Evolutionary conservation across 345 rosid genomes (phyloP).

Genomic region (Gossypium longicalyx): DNA sequence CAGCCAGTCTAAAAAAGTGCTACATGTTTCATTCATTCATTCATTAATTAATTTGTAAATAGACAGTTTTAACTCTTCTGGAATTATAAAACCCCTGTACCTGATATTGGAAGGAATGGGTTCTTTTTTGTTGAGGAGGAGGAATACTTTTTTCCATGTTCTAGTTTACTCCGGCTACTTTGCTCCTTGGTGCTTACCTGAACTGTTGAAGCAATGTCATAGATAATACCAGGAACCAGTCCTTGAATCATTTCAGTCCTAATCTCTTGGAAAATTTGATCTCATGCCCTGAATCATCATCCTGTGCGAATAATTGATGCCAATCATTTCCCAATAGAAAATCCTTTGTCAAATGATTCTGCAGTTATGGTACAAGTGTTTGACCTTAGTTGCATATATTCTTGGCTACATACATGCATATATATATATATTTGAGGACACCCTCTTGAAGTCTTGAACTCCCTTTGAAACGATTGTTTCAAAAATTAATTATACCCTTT

Average conservation of each 20-base stretch:
- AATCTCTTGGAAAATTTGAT: constrained; percentile 4
- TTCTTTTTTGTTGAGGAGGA: not conserved
- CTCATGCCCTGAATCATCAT: constrained; percentile 15
- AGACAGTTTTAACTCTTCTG: no score
- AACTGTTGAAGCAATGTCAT: constrained; percentile 33
- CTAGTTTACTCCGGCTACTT: not conserved
- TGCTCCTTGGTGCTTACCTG: constrained; percentile 19
- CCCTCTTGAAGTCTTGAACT: constrained; percentile 15
- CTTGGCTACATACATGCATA: not conserved
- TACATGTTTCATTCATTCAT: no score
- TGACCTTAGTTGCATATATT: not conserved
- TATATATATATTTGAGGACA: no score
- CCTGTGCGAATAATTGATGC: not conserved
- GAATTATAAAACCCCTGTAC: no score
- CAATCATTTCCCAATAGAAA: not conserved
- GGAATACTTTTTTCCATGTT: not conserved
- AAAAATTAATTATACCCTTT: constrained; percentile 23
- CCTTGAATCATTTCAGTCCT: constrained; percentile 22
- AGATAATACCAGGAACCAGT: constrained; percentile 15
- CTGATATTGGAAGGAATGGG: not conserved
- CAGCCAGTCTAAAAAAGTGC: no score
- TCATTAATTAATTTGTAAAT: no score
- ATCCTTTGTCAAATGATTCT: not conserved
- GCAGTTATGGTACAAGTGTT: not conserved
- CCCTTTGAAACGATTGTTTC: constrained; percentile 31